These are phyloP conservation scores for Rhizopus sp. DNA, from an alignment of 371 early-diverging fungal species.

Conservation along the genomic window DNA sequence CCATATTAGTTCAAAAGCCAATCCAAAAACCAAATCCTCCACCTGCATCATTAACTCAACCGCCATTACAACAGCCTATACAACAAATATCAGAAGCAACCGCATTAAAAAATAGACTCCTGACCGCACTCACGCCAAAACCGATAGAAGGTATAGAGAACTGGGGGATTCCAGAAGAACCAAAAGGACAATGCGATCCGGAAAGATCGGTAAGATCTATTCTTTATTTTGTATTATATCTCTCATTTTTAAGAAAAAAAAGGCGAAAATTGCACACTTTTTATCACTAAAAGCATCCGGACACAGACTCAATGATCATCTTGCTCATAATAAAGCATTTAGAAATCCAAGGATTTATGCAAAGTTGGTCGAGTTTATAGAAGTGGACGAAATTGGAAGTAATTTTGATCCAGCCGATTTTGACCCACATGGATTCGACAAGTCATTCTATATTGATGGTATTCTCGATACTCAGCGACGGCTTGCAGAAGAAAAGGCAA, in stretches of 20 bases:
- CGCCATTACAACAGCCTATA: background rate
- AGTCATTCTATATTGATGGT: slow-evolving; percentile 56
- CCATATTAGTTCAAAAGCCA: background rate
- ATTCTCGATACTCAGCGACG: slow-evolving; percentile 46
- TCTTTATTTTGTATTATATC: background rate
- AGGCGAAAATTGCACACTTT: slow-evolving; percentile 70
- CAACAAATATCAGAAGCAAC: background rate
- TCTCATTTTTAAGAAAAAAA: background rate
- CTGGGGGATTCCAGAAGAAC: slow-evolving; percentile 56
- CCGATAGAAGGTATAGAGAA: slow-evolving; percentile 49
- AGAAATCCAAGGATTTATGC: slow-evolving; percentile 81
- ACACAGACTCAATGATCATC: slow-evolving; percentile 66
- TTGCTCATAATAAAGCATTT: slow-evolving; percentile 73
- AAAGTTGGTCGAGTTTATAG: slow-evolving; percentile 74
- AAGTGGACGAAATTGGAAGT: slow-evolving; percentile 71
- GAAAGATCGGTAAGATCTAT: slow-evolving; percentile 47
- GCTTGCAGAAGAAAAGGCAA: slow-evolving; percentile 44
- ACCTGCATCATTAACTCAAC: background rate
- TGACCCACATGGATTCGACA: slow-evolving; percentile 57
- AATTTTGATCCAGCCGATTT: slow-evolving; percentile 59
- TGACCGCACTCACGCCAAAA: slow-evolving; percentile 30
- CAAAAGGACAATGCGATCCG: slow-evolving; percentile 48
- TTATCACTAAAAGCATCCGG: slow-evolving; percentile 50
- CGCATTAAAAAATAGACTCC: slow-evolving; percentile 11
- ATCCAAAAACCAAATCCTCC: background rate